Evolutionary conservation across 169 alveolate species (phyloP).

Genomic region (Plasmodium vinckei): DNA sequence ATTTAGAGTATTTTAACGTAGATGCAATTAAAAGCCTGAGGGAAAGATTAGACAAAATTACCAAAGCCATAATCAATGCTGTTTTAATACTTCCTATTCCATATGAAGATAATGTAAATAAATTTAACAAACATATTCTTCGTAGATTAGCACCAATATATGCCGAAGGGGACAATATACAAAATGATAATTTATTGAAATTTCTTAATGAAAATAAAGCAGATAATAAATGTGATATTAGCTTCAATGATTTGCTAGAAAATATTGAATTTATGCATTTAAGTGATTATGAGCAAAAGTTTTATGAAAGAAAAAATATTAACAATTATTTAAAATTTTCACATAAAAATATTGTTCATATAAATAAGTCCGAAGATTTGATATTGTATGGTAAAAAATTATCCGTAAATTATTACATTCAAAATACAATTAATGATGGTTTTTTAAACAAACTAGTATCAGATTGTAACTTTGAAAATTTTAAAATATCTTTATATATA

Average conservation of each 20-base stretch:
- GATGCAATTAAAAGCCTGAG: constrained; percentile 22
- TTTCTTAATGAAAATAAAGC: constrained; percentile 29
- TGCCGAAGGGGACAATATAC: constrained; percentile 66
- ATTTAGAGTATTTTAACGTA: constrained; percentile 22
- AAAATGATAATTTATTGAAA: constrained; percentile 42
- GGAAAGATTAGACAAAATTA: constrained; percentile 31
- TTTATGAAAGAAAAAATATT: constrained; percentile 46
- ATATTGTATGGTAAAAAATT: constrained; percentile 41
- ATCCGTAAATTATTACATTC: constrained; percentile 55
- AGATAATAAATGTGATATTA: constrained; percentile 26
- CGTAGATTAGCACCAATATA: constrained; percentile 72
- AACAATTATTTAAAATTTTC: constrained; percentile 22
- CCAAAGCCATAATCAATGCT: constrained; percentile 52
- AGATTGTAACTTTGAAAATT: constrained; percentile 42
- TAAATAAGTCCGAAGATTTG: constrained; percentile 49
- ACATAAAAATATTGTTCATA: constrained; percentile 38
- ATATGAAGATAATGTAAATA: constrained; percentile 40
- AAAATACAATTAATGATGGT: constrained; percentile 26
- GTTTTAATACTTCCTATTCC: constrained; percentile 67
- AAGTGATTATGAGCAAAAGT: constrained; percentile 62
- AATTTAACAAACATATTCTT: constrained; percentile 30
- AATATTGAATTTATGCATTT: constrained; percentile 69
- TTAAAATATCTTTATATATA: constrained; percentile 39
- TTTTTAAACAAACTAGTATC: constrained; percentile 46
- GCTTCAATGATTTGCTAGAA: constrained; percentile 40